Percentiles rank a stretch among this genome's conserved stretches.
Evolutionary conservation across 1,139 yeast species (phyloP).

Genomic region (Yamadazyma jaroonii): DNA sequence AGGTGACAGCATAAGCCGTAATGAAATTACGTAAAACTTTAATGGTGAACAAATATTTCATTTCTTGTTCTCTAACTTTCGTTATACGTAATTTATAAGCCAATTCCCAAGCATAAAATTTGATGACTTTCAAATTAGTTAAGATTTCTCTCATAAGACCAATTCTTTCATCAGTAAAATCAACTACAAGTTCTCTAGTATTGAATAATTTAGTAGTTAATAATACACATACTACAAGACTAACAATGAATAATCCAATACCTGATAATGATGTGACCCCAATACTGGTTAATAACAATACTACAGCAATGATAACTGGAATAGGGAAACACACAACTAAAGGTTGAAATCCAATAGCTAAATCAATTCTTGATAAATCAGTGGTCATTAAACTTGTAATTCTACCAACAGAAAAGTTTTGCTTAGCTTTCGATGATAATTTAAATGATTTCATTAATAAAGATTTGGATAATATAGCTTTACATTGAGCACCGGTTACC

Average conservation of each 20-base stretch:
- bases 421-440: constrained; percentile 32
- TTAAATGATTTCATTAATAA: constrained; percentile 39
- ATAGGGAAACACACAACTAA: constrained; percentile 44
- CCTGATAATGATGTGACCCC: constrained; percentile 45
- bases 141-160: constrained; percentile 45
- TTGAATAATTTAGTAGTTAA: constrained; percentile 34
- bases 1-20: constrained; percentile 46
- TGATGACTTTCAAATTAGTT: constrained; percentile 40
- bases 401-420: constrained; percentile 38
- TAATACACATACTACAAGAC: constrained; percentile 36
- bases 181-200: constrained; percentile 39
- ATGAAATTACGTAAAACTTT: constrained; percentile 44
- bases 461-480: constrained; percentile 40
- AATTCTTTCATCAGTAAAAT: constrained; percentile 41
- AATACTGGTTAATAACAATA: constrained; percentile 31
- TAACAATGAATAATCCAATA: constrained; percentile 40
- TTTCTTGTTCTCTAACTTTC: constrained; percentile 36
- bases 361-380: constrained; percentile 45
- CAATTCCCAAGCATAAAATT: constrained; percentile 48
- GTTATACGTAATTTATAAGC: constrained; percentile 40
- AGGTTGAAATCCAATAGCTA: constrained; percentile 48
- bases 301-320: constrained; percentile 41
- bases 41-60: constrained; percentile 41
- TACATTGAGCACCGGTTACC: constrained; percentile 47
- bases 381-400: constrained; percentile 45